Percentiles rank a stretch among this genome's conserved stretches.
These are phyloP conservation scores for Acanthamoeba lenticulata DNA, from an alignment of 208 protist genomes.

Conservation along the genomic window DNA sequence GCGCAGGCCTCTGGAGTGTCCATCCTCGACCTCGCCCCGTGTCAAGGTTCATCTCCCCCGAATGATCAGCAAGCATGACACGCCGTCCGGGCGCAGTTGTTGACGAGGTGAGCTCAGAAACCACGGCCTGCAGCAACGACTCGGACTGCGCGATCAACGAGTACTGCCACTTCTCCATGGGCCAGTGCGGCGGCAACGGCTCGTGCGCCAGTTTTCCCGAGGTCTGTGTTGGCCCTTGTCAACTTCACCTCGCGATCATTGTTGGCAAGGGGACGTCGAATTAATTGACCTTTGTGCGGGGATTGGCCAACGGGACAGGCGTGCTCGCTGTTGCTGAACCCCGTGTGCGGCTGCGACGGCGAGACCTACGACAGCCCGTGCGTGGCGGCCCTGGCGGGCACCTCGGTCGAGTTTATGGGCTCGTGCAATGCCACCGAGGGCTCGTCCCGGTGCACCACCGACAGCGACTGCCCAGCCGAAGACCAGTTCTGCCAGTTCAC, in stretches of 20 bases:
- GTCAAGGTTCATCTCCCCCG: not conserved
- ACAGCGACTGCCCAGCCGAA: not conserved
- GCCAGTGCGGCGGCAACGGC: not conserved
- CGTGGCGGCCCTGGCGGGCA: not conserved
- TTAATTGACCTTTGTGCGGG: too few relatives aligned
- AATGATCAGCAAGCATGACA: too few relatives aligned
- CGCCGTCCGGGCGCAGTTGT: too few relatives aligned
- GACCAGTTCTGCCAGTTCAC: not conserved
- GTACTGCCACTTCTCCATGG: not conserved
- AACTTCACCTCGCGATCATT: too few relatives aligned
- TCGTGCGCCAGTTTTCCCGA: not conserved
- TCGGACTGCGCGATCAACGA: not conserved
- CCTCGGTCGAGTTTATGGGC: not conserved
- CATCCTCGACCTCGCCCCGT: not conserved
- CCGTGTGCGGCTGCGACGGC: not conserved
- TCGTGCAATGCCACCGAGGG: not conserved
- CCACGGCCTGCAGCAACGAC: not conserved
- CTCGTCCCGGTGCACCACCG: not conserved
- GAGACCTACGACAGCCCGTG: not conserved
- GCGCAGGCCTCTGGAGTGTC: not conserved
- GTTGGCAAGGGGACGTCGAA: too few relatives aligned
- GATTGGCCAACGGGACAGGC: too few relatives aligned
- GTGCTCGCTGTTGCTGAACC: not conserved
- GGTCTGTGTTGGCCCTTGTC: too few relatives aligned
- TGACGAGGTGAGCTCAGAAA: slow-evolving; percentile 6